A percentile compares a stretch with the other conserved stretches of the same genome.
Evolutionary conservation across 108 stramenopile genomes (phyloP).

Genomic region (Conticribra guillardii): DNA sequence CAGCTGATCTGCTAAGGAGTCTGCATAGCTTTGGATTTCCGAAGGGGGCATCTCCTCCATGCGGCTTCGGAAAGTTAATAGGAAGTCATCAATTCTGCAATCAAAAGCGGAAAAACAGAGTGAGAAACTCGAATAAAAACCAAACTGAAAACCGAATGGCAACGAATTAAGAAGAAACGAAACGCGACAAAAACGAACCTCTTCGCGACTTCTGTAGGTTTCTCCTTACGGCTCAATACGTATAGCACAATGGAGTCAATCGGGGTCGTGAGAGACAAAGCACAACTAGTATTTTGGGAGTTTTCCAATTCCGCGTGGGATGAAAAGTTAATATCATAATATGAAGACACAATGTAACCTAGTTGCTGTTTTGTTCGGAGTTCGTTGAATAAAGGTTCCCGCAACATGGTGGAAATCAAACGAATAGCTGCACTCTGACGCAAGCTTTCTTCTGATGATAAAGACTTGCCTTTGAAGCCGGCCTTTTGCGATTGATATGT

Average conservation of each 20-base stretch:
- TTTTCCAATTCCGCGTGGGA: too few relatives aligned
- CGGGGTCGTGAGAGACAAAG: constrained; percentile 31
- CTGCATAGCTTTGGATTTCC: constrained; percentile 70
- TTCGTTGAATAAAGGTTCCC: constrained; percentile 87
- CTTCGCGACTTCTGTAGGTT: constrained; percentile 65
- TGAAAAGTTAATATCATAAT: constrained; percentile 72
- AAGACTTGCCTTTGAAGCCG: constrained; percentile 65
- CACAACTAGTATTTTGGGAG: constrained; percentile 19
- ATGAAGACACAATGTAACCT: constrained; percentile 79
- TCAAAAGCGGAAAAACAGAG: too few relatives aligned
- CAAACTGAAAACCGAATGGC: too few relatives aligned
- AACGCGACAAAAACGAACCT: too few relatives aligned
- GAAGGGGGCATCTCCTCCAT: constrained; percentile 67
- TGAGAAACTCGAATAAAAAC: too few relatives aligned
- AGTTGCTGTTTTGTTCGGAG: constrained; percentile 85
- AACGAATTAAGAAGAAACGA: too few relatives aligned
- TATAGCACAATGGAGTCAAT: constrained; percentile 76
- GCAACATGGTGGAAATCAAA: constrained; percentile 74
- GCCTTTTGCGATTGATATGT: constrained; percentile 75
- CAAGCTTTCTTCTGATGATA: constrained; percentile 69
- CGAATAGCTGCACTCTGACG: constrained; percentile 72
- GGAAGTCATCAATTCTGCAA: constrained; percentile 88
- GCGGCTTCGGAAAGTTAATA: constrained; percentile 58
- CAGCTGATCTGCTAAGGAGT: constrained; percentile 69
- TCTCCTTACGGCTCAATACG: constrained; percentile 73